Conservation (phyloP, 257 asterid genomes). For the Misopates orontium region DNA sequence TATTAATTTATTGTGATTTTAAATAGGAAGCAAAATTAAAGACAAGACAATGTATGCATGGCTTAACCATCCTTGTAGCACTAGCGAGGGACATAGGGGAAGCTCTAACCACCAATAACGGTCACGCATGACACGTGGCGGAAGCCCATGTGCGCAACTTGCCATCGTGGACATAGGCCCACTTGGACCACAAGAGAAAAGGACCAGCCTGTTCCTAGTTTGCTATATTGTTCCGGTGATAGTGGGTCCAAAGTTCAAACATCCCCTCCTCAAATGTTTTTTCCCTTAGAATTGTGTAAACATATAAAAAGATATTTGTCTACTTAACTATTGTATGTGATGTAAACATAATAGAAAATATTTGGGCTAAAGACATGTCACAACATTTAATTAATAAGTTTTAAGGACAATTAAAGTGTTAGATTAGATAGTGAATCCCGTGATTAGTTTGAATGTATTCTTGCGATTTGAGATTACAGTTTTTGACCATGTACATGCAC, state of each 20-base stretch:
- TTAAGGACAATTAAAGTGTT: no score
- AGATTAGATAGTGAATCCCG: no score
- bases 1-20: no score
- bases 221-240: constrained; percentile 1
- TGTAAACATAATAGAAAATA: no score
- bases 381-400: no score
- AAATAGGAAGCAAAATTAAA: background rate
- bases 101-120: constrained; percentile 47
- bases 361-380: no score
- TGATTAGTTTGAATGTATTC: no score
- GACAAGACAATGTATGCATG: constrained; percentile 38
- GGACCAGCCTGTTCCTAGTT: background rate
- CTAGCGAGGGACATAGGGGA: constrained; percentile 38
- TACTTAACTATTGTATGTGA: no score
- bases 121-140: constrained; percentile 52
- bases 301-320: no score
- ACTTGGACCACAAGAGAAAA: constrained; percentile 26
- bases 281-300: no score
- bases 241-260: background rate
- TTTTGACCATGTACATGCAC: no score
- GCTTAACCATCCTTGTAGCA: constrained; percentile 38
- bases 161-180: constrained; percentile 42
- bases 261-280: background rate
- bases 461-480: no score
- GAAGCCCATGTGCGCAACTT: constrained; percentile 31